phyloP scores from a whole-genome alignment of 495 filamentous ascomycete genomes.

The Aspergillus sparsus region DNA sequence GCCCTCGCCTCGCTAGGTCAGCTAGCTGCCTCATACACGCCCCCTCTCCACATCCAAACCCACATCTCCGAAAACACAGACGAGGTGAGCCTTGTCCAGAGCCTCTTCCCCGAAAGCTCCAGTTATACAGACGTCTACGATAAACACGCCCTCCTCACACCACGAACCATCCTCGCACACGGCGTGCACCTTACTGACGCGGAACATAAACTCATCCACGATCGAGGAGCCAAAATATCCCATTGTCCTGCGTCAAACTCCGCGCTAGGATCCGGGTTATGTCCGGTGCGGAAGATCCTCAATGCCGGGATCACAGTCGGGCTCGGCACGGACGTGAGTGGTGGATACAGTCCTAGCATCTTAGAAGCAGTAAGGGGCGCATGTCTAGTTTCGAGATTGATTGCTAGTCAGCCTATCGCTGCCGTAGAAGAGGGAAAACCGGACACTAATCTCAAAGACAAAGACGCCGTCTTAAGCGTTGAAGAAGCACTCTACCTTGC shows the following conservation, averaged over 20 bases:
- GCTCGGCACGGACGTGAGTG: conserved; percentile 85
- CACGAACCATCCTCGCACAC: conserved; percentile 82
- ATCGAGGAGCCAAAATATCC: conserved; percentile 62
- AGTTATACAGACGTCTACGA: conserved; percentile 85
- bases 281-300: conserved; percentile 70
- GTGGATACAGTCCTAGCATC: conserved; percentile 78
- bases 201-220: conserved; percentile 64
- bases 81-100: conserved; percentile 68
- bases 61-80: conserved; percentile 83
- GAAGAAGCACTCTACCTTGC: conserved; percentile 87
- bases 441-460: neutral
- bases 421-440: no score
- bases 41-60: conserved; percentile 74
- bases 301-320: conserved; percentile 75
- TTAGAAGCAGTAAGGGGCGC: conserved; percentile 80
- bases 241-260: conserved; percentile 90
- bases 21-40: conserved; percentile 57
- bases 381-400: conserved; percentile 65
- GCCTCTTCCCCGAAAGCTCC: conserved; percentile 64
- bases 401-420: conserved; percentile 6
- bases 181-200: conserved; percentile 68
- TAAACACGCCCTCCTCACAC: conserved; percentile 61
- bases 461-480: conserved; percentile 61
- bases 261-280: conserved; percentile 71
- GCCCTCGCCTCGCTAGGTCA: conserved; percentile 62